Base-by-base conservation (phyloP, 1,284 basidiomycete species). In the Cryptococcus sp. region DNA sequence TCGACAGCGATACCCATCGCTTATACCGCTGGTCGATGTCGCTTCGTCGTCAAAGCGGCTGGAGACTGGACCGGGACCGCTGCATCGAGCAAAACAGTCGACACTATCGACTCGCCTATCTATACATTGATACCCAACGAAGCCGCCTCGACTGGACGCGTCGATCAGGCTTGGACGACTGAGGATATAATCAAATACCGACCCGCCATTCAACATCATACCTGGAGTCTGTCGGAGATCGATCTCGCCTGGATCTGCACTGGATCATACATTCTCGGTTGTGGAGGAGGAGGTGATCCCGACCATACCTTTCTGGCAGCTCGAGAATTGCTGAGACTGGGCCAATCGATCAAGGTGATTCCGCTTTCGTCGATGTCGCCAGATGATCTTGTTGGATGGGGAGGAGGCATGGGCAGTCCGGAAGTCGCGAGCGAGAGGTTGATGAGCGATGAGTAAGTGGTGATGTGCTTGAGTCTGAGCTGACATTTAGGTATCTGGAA, bases 361-460 rank as follows among this genome's bases (percentile, higher is more conserved):
- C 59, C 62, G 26, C 43, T 60, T 4, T 37, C 47, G 11, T 28
- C 38, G 5, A 11, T 63, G 16, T n/a, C 22, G 14, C n/a, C 21
- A 12, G 36, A 53, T 28, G 43, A 34, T 19, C 33, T 56, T 5
- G 26, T 59, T 16, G 48, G 54, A 21, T 66, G 62, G 58, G 67
- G 71, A 68, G 65, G 66, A 25, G 74, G 68, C 25, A 73, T 76
- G 73, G 79, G 79, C 0, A 77, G 77, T 14, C 79, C 79, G 2
- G 77, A 77, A 50, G 78, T 76, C 16, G 42, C 49, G 4, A 45
- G 45, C 31, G 64, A 66, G 50, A 49, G 58, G 33, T 47, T 65
- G 4, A 44, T 58, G n/a, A 47, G 51, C 23, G 53, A 56, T 11
- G 54, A 58, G 43, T 60, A 51, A 52, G 60, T 47, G 22, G n/a